Evolutionary conservation across 1,139 yeast genomes (phyloP).

Genomic region (Yamadazyma taylorii): DNA sequence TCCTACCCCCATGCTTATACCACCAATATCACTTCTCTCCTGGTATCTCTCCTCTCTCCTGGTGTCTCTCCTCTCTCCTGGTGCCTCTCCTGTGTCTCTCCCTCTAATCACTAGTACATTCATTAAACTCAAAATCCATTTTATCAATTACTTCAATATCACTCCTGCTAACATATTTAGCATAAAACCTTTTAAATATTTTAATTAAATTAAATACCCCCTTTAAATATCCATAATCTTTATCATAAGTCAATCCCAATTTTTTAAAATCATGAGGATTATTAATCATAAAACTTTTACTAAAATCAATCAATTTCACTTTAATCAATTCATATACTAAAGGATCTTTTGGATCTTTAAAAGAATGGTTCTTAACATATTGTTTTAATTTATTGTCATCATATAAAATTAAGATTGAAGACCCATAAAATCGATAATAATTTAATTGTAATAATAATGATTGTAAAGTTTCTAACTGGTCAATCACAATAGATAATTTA

Average conservation of each 20-base stretch:
- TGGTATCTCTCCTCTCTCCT: too few species aligned
- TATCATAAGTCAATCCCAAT: slow-evolving; percentile 14
- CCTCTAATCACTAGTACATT: not conserved
- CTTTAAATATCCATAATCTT: slow-evolving; percentile 79
- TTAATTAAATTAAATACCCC: slow-evolving; percentile 70
- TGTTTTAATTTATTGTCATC: slow-evolving; percentile 44
- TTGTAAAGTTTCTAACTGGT: slow-evolving; percentile 59
- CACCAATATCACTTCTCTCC: too few species aligned
- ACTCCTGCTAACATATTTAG: slow-evolving; percentile 19
- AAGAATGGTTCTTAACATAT: too few species aligned
- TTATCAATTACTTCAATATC: slow-evolving; percentile 19
- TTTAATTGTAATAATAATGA: slow-evolving; percentile 52
- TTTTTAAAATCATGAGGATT: slow-evolving; percentile 8
- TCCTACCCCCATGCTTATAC: too few species aligned
- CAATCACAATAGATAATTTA: slow-evolving; percentile 40
- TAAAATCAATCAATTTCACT: slow-evolving; percentile 89
- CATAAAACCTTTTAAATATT: slow-evolving; percentile 60
- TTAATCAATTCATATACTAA: slow-evolving; percentile 36
- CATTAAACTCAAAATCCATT: slow-evolving; percentile 14
- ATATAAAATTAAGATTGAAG: slow-evolving; percentile 83
- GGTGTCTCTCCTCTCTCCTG: too few species aligned
- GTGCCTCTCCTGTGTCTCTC: too few species aligned
- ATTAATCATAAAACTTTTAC: slow-evolving; percentile 73
- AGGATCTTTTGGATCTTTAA: too few species aligned
- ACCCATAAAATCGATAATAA: slow-evolving; percentile 92